Percentiles rank a stretch among this genome's conserved stretches.
Evolutionary conservation across 2,329 filamentous ascomycete genomes (phyloP).

Genomic region (Talaromyces marneffei): DNA sequence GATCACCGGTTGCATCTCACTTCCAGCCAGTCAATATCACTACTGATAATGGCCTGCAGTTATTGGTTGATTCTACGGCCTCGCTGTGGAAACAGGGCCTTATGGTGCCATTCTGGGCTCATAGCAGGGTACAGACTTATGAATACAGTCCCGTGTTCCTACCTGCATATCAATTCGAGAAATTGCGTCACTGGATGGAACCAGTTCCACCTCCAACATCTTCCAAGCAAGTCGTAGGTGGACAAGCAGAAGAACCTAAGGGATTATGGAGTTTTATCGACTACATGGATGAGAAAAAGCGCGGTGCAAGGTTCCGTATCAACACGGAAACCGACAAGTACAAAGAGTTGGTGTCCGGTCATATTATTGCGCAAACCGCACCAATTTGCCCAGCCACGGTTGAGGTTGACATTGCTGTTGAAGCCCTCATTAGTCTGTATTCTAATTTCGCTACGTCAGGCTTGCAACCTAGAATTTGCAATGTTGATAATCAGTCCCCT

Average conservation of each 20-base stretch:
- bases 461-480: constrained; percentile 26
- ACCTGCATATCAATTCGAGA: constrained; percentile 35
- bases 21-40: constrained; percentile 17
- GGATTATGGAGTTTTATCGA: constrained; percentile 26
- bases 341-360: constrained; percentile 29
- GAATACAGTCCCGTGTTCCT: constrained; percentile 21
- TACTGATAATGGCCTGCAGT: background rate
- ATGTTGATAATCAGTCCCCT: constrained; percentile 28
- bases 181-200: constrained; percentile 28
- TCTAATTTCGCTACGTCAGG: constrained; percentile 18
- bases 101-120: constrained; percentile 25
- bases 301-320: constrained; percentile 34
- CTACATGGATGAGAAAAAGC: constrained; percentile 10
- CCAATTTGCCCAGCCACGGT: constrained; percentile 38
- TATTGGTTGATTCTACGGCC: constrained; percentile 9
- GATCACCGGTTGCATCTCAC: background rate
- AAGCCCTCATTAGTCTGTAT: constrained; percentile 28
- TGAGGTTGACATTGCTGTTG: constrained; percentile 31
- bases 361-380: constrained; percentile 38
- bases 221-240: background rate
- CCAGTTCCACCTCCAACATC: constrained; percentile 6
- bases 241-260: constrained; percentile 9
- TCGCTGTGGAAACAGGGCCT: constrained; percentile 27
- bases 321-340: constrained; percentile 36
- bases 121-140: constrained; percentile 20